Evolutionary conservation across 148 eudicot species (phyloP).

Genomic region (Vaccinium macrocarpon): DNA sequence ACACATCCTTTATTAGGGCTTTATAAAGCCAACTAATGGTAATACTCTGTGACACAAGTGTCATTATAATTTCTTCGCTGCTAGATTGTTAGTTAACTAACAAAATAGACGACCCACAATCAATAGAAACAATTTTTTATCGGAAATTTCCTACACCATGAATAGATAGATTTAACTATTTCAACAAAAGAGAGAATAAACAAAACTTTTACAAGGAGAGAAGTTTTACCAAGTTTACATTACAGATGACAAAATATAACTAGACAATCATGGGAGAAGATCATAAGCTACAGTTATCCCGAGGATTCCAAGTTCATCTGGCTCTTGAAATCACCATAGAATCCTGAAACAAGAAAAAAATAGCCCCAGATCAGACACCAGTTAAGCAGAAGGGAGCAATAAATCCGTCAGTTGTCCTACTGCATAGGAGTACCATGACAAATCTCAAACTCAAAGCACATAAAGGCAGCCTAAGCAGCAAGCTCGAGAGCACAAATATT

Average conservation of each 20-base stretch:
- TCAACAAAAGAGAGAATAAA: not conserved
- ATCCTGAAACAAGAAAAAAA: conserved; percentile 10
- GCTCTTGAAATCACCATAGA: conserved; percentile 12
- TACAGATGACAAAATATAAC: not conserved
- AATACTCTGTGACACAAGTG: not conserved
- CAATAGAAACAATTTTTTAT: not conserved
- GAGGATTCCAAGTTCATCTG: not conserved
- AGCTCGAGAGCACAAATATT: not conserved
- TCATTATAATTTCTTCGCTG: not conserved
- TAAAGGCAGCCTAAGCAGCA: not conserved
- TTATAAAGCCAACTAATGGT: not conserved
- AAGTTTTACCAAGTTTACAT: not conserved
- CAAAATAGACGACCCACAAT: not conserved
- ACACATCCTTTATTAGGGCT: not conserved
- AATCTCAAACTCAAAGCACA: not conserved
- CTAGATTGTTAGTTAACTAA: not conserved
- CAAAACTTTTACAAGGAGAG: not conserved
- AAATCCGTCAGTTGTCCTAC: not conserved
- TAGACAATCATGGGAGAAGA: not conserved
- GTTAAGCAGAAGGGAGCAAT: not conserved
- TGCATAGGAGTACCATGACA: not conserved
- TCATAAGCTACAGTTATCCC: not conserved
- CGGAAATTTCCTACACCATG: not conserved
- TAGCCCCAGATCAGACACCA: conserved; percentile 9
- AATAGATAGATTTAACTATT: not conserved